Evolutionary conservation across 2,329 filamentous ascomycete genomes (phyloP).

Genomic region (Paraphoma sp.): DNA sequence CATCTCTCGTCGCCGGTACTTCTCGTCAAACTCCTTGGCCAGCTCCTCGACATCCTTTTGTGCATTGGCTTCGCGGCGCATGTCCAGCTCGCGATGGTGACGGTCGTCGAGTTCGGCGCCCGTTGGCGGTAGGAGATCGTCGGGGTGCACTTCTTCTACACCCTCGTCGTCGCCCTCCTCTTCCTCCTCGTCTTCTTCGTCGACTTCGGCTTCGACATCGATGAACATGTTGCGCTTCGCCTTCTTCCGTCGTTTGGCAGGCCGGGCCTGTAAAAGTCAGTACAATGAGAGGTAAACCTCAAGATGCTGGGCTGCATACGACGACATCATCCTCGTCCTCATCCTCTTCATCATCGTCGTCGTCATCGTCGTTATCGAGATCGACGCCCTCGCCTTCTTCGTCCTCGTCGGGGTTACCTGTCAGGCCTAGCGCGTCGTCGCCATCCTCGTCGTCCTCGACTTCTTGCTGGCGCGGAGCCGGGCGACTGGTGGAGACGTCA

Average conservation of each 20-base stretch:
- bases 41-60: conserved; percentile 94
- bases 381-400: conserved; percentile 60
- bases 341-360: conserved; percentile 66
- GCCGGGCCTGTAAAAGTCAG: conserved; percentile 62
- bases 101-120: conserved; percentile 87
- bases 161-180: conserved; percentile 83
- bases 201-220: conserved; percentile 97
- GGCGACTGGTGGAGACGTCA: conserved; percentile 34
- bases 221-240: conserved; percentile 85
- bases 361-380: conserved; percentile 64
- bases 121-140: conserved; percentile 80
- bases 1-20: conserved; percentile 76
- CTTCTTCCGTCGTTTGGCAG: conserved; percentile 78
- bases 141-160: conserved; percentile 87
- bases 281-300: conserved; percentile 3
- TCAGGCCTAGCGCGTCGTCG: conserved; percentile 38
- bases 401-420: conserved; percentile 54
- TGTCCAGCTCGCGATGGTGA: conserved; percentile 91
- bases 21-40: conserved; percentile 79
- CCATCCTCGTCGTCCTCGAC: conserved; percentile 47
- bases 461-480: conserved; percentile 33
- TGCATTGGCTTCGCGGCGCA: conserved; percentile 83
- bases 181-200: conserved; percentile 85
- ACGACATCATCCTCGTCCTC: conserved; percentile 65
- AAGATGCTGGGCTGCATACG: conserved; percentile 18